phyloP scores from a whole-genome alignment of 371 early-diverging fungal species.

The Mycotypha africana region DNA sequence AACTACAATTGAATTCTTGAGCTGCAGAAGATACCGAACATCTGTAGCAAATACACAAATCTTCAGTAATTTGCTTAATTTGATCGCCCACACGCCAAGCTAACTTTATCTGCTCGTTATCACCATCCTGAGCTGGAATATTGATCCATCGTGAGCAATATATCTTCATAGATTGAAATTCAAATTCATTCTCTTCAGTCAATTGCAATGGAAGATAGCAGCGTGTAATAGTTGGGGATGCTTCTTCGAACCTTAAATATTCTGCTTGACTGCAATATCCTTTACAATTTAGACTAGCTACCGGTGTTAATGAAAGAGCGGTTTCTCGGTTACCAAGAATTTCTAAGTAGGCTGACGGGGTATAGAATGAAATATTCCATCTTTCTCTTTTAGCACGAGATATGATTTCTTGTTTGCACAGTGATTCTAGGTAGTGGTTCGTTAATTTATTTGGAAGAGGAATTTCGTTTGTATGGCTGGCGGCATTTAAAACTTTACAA shows the following conservation, averaged over 20 bases:
- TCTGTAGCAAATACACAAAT: background rate
- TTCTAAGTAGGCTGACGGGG: slow-evolving; percentile 8
- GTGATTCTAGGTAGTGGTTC: background rate
- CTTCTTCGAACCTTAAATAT: slow-evolving; percentile 7
- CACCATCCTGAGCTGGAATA: background rate
- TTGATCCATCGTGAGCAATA: slow-evolving; percentile 7
- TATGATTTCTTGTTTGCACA: slow-evolving; percentile 2
- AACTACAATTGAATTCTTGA: background rate
- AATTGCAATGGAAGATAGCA: too few relatives aligned
- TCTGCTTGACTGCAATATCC: slow-evolving; percentile 7
- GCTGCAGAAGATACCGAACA: background rate
- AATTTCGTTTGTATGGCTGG: too few relatives aligned
- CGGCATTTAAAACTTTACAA: too few relatives aligned
- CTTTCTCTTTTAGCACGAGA: slow-evolving; percentile 3
- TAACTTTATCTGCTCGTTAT: background rate
- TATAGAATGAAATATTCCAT: slow-evolving; percentile 3
- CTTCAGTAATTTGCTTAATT: background rate
- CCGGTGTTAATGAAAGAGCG: background rate
- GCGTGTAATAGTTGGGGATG: background rate
- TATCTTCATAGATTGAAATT: slow-evolving; percentile 1
- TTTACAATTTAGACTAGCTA: slow-evolving; percentile 1
- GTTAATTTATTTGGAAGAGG: too few relatives aligned
- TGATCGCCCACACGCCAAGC: slow-evolving; percentile 9
- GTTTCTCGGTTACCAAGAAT: slow-evolving; percentile 7
- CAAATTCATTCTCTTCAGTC: background rate